Base-by-base conservation (phyloP, 2,329 filamentous ascomycete species). In the Fusarium tjaetaba region DNA sequence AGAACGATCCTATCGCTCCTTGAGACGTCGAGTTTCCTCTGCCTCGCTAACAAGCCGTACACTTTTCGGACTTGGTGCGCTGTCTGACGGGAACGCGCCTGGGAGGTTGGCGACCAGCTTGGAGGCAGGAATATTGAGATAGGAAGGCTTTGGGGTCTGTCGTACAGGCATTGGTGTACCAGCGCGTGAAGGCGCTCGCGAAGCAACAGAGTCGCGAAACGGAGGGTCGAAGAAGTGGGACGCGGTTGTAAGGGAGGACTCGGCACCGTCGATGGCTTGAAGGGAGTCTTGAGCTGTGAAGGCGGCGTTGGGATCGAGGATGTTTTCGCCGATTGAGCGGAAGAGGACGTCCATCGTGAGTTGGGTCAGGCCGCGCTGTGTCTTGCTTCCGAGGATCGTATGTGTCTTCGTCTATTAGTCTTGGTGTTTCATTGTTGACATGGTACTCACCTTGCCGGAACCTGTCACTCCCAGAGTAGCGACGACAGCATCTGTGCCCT, bases 401-500 rank as follows among this genome's bases (percentile, higher is more conserved):
- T 99, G 96, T 72, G 94, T 97, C 96, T 98, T 79, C 28, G 39
- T 55, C 28, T 11, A 39, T 72, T 22, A 65, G 64, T 42, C 32
- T 26, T 36, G 28, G 42, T 46, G 24, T 32, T 42, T 6, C 15
- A 38, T 11, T 68, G 42, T 78, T 67, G 42, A 77, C 67, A 53
- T 22, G 39, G 61, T 49, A 66, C 78, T 55, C 77, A 97, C 96
- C 91, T 99, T 99, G 82, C 96, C 96, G 56, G 95, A 98, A 18
- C 96, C 96, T 13, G 96, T 98, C 48, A 98, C 95, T 22, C 96
- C 96, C 65, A 99, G 83, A 11, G 96, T 98, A 36, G 96, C 96
- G 61, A 99, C 85, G 63, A 98, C 85, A 15, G 94, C 95, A 87
- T 98, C 96, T 73, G 94, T 92, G 24, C 95, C 94, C 72, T 96